Conservation (phyloP, 441 rosid genomes). For the Populus hybrid region DNA sequence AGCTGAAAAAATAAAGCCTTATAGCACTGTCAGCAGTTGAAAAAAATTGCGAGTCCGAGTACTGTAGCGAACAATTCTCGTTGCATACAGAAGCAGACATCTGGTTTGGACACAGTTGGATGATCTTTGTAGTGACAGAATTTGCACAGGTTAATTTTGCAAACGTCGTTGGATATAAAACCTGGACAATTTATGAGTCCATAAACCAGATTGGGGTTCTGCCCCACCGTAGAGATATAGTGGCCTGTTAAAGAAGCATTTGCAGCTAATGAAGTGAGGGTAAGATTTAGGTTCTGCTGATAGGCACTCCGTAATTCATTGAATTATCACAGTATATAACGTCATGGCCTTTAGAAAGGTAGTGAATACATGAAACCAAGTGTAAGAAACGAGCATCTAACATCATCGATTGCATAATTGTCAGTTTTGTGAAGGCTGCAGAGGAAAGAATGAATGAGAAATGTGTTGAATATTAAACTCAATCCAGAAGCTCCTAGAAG, state of each 20-base stretch:
- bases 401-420: neutral
- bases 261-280: conserved; percentile 20
- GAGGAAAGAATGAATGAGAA: neutral
- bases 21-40: neutral
- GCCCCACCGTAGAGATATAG: conserved; percentile 7
- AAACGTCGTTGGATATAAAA: conserved; percentile 15
- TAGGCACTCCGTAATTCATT: conserved; percentile 20
- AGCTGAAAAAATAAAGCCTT: neutral
- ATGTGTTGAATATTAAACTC: neutral
- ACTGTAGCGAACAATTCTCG: conserved; percentile 21
- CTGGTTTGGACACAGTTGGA: conserved; percentile 21
- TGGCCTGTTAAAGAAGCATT: conserved; percentile 29
- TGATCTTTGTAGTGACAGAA: conserved; percentile 10
- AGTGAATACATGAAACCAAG: neutral
- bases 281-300: conserved; percentile 18
- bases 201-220: conserved; percentile 13
- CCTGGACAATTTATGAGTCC: conserved; percentile 29
- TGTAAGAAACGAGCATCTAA: neutral
- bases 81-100: conserved; percentile 20
- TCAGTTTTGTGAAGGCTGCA: neutral
- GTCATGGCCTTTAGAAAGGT: neutral
- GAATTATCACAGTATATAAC: conserved; percentile 2
- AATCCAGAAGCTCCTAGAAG: too few species aligned
- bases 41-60: conserved; percentile 23
- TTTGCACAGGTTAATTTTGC: conserved; percentile 21